Base-by-base conservation (phyloP, 1,284 basidiomycete species). In the Somion occarium region DNA sequence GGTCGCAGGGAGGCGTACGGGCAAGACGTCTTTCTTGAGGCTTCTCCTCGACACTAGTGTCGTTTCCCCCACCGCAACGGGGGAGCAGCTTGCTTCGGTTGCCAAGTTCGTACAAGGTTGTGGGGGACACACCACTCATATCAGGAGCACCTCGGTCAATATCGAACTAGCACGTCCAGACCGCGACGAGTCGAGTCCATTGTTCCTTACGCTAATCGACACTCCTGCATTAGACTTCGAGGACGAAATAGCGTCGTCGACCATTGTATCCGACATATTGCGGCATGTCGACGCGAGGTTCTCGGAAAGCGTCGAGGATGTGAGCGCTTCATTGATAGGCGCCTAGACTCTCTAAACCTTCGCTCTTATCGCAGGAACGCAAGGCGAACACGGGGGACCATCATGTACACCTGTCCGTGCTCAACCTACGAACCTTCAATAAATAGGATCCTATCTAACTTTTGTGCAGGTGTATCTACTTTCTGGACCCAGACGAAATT, bases 11-110 rank as follows among this genome's bases (percentile, higher is more conserved):
- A 70, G 73, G 65, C 75, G 78, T 67, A 80, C 83, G 70, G 88
- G 87, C 68, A 91, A 91, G 76, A 87, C 88, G 26, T 83, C 85
- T 53, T 86, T 91, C 61, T 80, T 91, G 61, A 80, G 83, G 56
- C 84, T 87, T 57, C 73, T 89, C 58, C 77, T 89, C 66, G 87
- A 89, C 71, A 88, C 87, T 58, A 78, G 77, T 71, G 71, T 75
- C 62, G 73, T 88, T 60, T 76, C 84, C 22, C 69, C 73, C 27
- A 66, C 72, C 15, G 76, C 79, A 51, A 73, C 76, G 49, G 79
- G 78, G 63, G 85, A 88, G 60, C 86, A 89, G 71, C 80, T 88
- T 56, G 74, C 78, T 46, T 80, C 80, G 61, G 78, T 89, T 60
- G 85, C 86, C 54, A 85, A 84, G 68, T 89, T 88, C 69, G 82